Evolutionary conservation across 495 filamentous ascomycete species (phyloP).

Genomic region (Echria macrotheca): DNA sequence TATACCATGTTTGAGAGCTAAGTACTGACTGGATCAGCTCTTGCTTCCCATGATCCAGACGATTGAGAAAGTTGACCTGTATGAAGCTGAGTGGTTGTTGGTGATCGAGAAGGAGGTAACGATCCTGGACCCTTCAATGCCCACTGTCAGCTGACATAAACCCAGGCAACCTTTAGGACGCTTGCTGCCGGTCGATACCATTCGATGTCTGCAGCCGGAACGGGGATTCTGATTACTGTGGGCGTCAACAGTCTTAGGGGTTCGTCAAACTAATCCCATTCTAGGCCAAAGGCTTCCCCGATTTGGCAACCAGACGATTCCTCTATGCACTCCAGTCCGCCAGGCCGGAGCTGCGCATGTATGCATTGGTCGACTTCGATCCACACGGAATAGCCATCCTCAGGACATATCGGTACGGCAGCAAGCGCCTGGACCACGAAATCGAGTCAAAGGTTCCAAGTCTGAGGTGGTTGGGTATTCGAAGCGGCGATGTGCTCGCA

Average conservation of each 20-base stretch:
- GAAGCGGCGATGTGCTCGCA: conserved; percentile 50
- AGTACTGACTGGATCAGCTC: no score
- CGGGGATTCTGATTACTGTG: conserved; percentile 31
- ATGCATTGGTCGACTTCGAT: conserved; percentile 76
- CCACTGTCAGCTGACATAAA: no score
- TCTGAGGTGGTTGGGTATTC: conserved; percentile 72
- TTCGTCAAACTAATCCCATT: no score
- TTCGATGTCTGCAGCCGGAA: conserved; percentile 12
- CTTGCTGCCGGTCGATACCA: conserved; percentile 25
- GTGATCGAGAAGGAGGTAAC: conserved; percentile 88
- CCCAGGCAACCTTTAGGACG: conserved; percentile 70
- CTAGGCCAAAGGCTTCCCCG: conserved; percentile 92
- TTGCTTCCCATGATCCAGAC: conserved; percentile 54
- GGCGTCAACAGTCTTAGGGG: no score
- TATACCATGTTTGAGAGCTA: no score
- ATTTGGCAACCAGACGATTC: conserved; percentile 73
- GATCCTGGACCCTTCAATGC: not conserved
- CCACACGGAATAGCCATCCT: conserved; percentile 83
- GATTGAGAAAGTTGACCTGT: conserved; percentile 49
- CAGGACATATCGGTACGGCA: conserved; percentile 84
- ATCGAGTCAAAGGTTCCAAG: conserved; percentile 48
- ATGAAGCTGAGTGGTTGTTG: conserved; percentile 61
- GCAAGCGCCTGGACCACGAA: conserved; percentile 65
- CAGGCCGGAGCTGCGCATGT: conserved; percentile 45
- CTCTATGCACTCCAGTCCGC: conserved; percentile 40